phyloP scores from a whole-genome alignment of 2,329 filamentous ascomycete species.

The Herpotrichia juniperi region DNA sequence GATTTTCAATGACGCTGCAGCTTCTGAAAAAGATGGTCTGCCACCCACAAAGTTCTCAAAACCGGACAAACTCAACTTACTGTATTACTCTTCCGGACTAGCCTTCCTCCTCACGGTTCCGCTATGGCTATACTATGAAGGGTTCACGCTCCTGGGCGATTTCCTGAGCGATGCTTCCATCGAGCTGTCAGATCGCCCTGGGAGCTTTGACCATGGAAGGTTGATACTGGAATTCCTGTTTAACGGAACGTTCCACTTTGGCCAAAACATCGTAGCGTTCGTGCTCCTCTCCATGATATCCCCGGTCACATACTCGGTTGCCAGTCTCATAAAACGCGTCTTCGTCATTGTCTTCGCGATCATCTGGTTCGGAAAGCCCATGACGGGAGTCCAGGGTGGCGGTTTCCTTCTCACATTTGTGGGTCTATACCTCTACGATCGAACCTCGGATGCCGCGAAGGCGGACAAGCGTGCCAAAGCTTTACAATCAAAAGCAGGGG shows the following conservation, averaged over 20 bases:
- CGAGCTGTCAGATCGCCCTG: slow-evolving; percentile 76
- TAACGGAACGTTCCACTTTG: slow-evolving; percentile 96
- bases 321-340: slow-evolving; percentile 93
- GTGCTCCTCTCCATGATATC: slow-evolving; percentile 90
- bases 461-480: slow-evolving; percentile 77
- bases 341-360: slow-evolving; percentile 96
- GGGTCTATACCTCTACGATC: slow-evolving; percentile 93
- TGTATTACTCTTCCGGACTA: slow-evolving; percentile 95
- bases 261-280: slow-evolving; percentile 94
- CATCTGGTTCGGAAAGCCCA: slow-evolving; percentile 92
- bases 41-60: slow-evolving; percentile 69
- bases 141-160: slow-evolving; percentile 76
- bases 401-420: slow-evolving; percentile 90
- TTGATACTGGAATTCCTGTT: slow-evolving; percentile 86
- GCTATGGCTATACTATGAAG: slow-evolving; percentile 93
- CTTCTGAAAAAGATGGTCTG: slow-evolving; percentile 75
- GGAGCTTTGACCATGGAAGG: slow-evolving; percentile 68
- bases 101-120: slow-evolving; percentile 88
- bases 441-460: slow-evolving; percentile 85
- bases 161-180: slow-evolving; percentile 83
- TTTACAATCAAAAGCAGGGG: slow-evolving; percentile 66
- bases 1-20: slow-evolving; percentile 92
- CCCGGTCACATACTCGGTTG: slow-evolving; percentile 96
- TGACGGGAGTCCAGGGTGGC: slow-evolving; percentile 79
- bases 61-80: slow-evolving; percentile 92